Conservation (phyloP, 202 grass and related monocot genomes). For the Panicum hallii region DNA sequence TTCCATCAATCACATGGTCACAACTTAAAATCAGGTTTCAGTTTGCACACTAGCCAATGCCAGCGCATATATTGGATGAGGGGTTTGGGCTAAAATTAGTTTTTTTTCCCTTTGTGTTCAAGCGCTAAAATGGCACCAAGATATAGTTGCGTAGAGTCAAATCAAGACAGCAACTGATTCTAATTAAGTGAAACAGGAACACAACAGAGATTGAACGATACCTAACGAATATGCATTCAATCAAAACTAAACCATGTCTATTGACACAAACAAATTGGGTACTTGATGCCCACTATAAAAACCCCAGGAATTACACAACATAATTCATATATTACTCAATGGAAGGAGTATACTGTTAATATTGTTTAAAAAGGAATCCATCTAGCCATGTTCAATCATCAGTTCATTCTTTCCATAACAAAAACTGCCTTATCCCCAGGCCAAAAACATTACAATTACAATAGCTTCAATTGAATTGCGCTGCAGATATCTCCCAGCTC, state of each 20-base stretch:
- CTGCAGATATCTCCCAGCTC: slow-evolving; percentile 9
- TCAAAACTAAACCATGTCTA: background rate
- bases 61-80: background rate
- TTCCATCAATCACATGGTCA: background rate
- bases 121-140: background rate
- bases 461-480: slow-evolving; percentile 40
- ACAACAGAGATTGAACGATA: background rate
- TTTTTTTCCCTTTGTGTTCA: background rate
- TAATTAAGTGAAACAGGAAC: background rate
- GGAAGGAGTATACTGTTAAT: slow-evolving; percentile 30
- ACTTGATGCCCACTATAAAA: background rate
- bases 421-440: slow-evolving; percentile 32
- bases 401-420: slow-evolving; percentile 23
- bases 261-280: background rate
- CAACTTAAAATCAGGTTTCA: background rate
- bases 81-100: background rate
- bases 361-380: slow-evolving; percentile 29
- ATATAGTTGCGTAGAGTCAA: background rate
- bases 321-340: background rate
- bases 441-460: slow-evolving; percentile 31
- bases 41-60: background rate
- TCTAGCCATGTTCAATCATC: slow-evolving; percentile 32
- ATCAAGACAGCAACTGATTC: slow-evolving; percentile 21
- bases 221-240: background rate
- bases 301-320: background rate